A percentile compares a stretch with the other conserved stretches of the same genome.
Evolutionary conservation across 148 eudicot genomes (phyloP).

Genomic region (Rhododendron henanense): DNA sequence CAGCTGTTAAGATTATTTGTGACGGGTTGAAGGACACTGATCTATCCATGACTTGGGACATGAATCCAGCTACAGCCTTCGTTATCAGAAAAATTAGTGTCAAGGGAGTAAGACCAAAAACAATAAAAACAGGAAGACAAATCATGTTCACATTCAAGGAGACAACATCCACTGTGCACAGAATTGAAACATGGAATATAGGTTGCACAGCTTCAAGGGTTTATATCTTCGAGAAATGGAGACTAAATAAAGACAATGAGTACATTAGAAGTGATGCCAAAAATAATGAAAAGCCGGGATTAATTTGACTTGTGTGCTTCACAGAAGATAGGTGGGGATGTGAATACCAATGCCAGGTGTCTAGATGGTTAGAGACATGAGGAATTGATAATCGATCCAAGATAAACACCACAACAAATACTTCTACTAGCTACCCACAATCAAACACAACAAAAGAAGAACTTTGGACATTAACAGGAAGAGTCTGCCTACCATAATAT

Average conservation of each 20-base stretch:
- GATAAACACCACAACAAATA: neutral
- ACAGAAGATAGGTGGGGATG: neutral
- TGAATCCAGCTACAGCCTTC: slow-evolving; percentile 78
- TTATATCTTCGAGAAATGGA: neutral
- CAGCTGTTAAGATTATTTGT: slow-evolving; percentile 62
- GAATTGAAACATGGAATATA: neutral
- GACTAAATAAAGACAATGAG: neutral
- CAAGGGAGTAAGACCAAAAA: neutral
- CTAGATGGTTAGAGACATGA: neutral
- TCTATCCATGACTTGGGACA: slow-evolving; percentile 58
- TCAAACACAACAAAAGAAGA: neutral
- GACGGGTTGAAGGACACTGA: slow-evolving; percentile 56
- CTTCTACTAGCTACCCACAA: neutral
- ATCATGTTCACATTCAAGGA: neutral
- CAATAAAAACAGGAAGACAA: neutral
- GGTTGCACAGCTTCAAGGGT: neutral
- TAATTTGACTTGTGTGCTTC: neutral
- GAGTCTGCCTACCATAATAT: neutral
- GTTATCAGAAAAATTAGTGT: neutral
- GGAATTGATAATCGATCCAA: neutral
- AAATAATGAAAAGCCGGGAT: neutral
- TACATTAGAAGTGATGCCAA: neutral
- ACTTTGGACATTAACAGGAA: slow-evolving; percentile 1
- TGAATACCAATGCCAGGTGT: neutral
- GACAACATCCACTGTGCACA: neutral